These are phyloP conservation scores for Cytospora chrysosperma DNA, from an alignment of 2,329 filamentous ascomycete genomes.

Conservation along the genomic window DNA sequence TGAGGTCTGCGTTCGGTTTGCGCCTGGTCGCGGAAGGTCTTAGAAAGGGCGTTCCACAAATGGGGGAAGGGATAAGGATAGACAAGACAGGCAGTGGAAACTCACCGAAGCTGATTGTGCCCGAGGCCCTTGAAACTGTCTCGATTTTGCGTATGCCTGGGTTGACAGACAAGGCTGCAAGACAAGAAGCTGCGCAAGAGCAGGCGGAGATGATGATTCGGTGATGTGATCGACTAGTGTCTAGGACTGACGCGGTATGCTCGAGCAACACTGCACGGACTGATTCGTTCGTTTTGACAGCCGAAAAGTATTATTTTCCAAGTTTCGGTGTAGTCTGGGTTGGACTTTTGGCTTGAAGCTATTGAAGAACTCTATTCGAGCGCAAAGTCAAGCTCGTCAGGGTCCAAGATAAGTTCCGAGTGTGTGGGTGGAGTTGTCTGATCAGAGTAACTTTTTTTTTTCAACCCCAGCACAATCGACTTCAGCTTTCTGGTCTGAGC, in stretches of 20 bases:
- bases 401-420: background rate
- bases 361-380: background rate
- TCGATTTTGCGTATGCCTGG: slow-evolving; percentile 1
- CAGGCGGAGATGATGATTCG: background rate
- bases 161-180: background rate
- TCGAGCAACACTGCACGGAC: slow-evolving; percentile 11
- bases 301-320: background rate
- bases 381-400: background rate
- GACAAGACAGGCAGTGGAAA: background rate
- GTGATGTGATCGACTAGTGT: slow-evolving; percentile 17
- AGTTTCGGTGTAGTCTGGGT: background rate
- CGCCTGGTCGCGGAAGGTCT: background rate
- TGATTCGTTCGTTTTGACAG: slow-evolving; percentile 4
- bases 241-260: slow-evolving; percentile 10
- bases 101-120: slow-evolving; percentile 5
- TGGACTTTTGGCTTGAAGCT: background rate
- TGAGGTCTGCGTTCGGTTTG: background rate
- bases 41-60: background rate
- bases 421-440: background rate
- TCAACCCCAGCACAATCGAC: background rate
- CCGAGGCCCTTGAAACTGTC: background rate
- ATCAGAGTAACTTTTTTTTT: background rate
- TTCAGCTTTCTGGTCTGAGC: slow-evolving; percentile 5
- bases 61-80: background rate
- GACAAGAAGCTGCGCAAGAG: background rate